Conservation (phyloP, 1,284 basidiomycete genomes). For the Microbotryomycetes sp. region DNA sequence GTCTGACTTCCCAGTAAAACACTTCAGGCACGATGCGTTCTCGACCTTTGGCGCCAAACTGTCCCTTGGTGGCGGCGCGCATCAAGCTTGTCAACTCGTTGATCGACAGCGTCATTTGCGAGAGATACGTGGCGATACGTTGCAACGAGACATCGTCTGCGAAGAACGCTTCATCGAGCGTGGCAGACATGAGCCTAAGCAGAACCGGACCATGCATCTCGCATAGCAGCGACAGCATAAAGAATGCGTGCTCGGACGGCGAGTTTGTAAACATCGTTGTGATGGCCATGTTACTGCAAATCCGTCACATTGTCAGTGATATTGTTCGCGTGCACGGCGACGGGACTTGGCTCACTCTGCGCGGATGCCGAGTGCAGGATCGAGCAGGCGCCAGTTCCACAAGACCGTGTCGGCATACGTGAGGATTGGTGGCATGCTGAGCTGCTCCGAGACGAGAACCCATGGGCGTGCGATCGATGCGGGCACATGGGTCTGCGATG, state of each 20-base stretch:
- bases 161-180: slow-evolving; percentile 87
- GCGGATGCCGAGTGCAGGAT: slow-evolving; percentile 36
- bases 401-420: slow-evolving; percentile 92
- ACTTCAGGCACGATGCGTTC: slow-evolving; percentile 53
- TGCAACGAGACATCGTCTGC: slow-evolving; percentile 57
- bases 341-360: slow-evolving; percentile 19
- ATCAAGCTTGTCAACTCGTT: slow-evolving; percentile 58
- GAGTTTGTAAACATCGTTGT: slow-evolving; percentile 71
- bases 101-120: slow-evolving; percentile 59
- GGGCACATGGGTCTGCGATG: slow-evolving; percentile 54
- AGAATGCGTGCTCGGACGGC: slow-evolving; percentile 81
- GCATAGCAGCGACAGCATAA: slow-evolving; percentile 78
- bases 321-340: neutral
- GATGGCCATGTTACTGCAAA: slow-evolving; percentile 52
- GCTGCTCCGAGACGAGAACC: slow-evolving; percentile 61
- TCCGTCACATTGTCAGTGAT: slow-evolving; percentile 34
- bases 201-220: slow-evolving; percentile 83
- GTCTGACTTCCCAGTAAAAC: slow-evolving; percentile 79
- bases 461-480: slow-evolving; percentile 67
- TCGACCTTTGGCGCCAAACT: slow-evolving; percentile 37
- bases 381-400: slow-evolving; percentile 66
- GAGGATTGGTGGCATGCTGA: slow-evolving; percentile 80
- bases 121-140: slow-evolving; percentile 67
- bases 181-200: slow-evolving; percentile 74
- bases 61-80: slow-evolving; percentile 59